Evolutionary conservation across 2,329 filamentous ascomycete species (phyloP), one percentile per base, ranked within the genome.

Genomic region (Epichloe aotearoae): DNA sequence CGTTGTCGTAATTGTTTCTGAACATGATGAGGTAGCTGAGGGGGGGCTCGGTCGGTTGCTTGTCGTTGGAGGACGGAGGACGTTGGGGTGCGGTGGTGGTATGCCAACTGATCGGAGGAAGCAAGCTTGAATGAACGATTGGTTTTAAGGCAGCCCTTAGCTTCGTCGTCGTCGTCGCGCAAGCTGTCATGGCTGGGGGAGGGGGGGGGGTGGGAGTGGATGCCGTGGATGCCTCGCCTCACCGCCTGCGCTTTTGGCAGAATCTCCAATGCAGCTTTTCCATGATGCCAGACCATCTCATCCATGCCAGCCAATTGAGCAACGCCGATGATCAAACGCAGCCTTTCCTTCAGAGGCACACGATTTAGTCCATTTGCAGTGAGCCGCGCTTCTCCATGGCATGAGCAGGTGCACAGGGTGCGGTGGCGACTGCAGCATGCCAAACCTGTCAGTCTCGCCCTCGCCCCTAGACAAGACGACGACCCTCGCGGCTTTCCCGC

Each of bases 1-100:
- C 93, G 82, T 98, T 98, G 76, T 98, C 93, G 79, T 98, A 98
- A 74, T 97, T 97, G 79, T 98, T 98, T 73, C 93, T 82, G 76
- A 98, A 98, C 93, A 98, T 97, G 65, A 65, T 83, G 78, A 30
- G 58, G 53, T 50, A 39, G 34, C 36, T 48, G 33, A 19, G 20
- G 23, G 8, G 5, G 30, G 46, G 46, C 37, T 49, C 61, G 41
- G 26, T 39, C 46, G 40, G 10, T 23, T 40, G 38, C 51, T 49
- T 20, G 17, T 14, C 12, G 19, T 23, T 42, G 26, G 14, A 7
- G 19, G 26, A 34, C 19, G 40, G 40, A 38, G 41, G 41, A 34
- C 26, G 51, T 51, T 54, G 49, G 37, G 53, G 48, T 47, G 30
- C 20, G 7, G n/a, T 43, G 7, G n/a, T 43, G 34, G 39, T 52